Evolutionary conservation across 2,329 filamentous ascomycete species (phyloP), one percentile per base, ranked within the genome.

Genomic region (Neonectria ditissima): DNA sequence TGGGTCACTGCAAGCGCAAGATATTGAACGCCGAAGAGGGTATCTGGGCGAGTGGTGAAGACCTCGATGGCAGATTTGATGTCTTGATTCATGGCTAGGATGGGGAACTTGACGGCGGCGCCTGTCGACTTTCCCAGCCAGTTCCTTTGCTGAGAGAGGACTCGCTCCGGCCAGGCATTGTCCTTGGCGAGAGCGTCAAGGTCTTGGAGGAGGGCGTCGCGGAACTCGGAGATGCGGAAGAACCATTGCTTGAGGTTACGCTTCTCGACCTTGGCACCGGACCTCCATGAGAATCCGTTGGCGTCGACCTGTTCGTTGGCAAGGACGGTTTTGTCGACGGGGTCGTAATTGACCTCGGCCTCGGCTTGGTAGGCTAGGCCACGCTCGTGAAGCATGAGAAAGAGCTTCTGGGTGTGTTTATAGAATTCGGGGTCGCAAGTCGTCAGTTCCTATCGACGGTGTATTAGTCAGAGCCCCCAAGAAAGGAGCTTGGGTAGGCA

Each of bases 241-340:
- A 97, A 97, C 94, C 94, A 97, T 78, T 97, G 94, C 79, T 92
- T 93, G 51, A 97, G 82, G 69, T 87, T 87, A 63, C 88, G 83
- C 80, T 94, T 92, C 78, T 96, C 91, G 18, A 97, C 93, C 75
- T 91, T 90, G 53, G 92, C 93, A 10, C 93, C 93, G 1, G 92
- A 96, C 60, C 93, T 87, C 94, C 94, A 97, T 2, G 93, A 97
- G 71, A 84, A 88, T 32, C 94, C 94, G 74, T 93, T 91, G 53
- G 91, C 86, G 75, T 97, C 92, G n/a, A 97, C 93, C 79, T 97
- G 94, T 78, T 97, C 94, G 76, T 97, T 97, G 11, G 94, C 94
- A 63, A 97, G 83, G 16, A 97, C 94, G 0, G 94, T 97, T 76
- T 92, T 90, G 76, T 97, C 94, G 28, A 97, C 86, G 1, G 94